Evolutionary conservation across 106 monocot species (phyloP).

Genomic region (Cymbidium sinense): DNA sequence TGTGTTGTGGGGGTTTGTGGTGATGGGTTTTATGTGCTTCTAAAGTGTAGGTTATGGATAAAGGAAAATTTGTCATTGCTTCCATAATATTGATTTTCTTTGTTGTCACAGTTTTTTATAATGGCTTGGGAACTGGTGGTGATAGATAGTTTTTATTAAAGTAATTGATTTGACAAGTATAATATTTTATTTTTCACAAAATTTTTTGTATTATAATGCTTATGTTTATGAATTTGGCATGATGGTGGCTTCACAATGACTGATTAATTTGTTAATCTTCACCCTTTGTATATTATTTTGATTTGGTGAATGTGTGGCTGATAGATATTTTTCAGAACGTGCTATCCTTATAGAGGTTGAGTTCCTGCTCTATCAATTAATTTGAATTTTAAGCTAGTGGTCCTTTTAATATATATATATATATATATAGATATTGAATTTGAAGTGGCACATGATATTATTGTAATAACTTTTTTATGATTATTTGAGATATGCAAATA

Average conservation of each 20-base stretch:
- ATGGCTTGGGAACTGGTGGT: neutral
- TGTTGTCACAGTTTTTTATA: neutral
- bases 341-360: slow-evolving; percentile 64
- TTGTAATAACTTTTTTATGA: neutral
- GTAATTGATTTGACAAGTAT: too few species aligned
- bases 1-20: neutral
- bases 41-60: neutral
- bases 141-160: too few species aligned
- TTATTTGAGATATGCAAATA: neutral
- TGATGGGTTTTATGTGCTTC: neutral
- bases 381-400: neutral
- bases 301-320: slow-evolving; percentile 65
- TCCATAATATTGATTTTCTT: neutral
- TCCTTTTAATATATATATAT: neutral
- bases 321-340: slow-evolving; percentile 71
- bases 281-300: slow-evolving; percentile 54
- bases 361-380: neutral
- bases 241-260: neutral
- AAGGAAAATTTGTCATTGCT: neutral
- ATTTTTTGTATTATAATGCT: too few species aligned
- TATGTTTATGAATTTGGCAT: neutral
- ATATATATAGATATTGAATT: too few species aligned
- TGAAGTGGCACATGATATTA: neutral
- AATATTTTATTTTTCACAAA: too few species aligned
- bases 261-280: slow-evolving; percentile 4